These are phyloP conservation scores for Cryptococcus deneoformans DNA, from an alignment of 1,284 basidiomycete species.

Conservation along the genomic window DNA sequence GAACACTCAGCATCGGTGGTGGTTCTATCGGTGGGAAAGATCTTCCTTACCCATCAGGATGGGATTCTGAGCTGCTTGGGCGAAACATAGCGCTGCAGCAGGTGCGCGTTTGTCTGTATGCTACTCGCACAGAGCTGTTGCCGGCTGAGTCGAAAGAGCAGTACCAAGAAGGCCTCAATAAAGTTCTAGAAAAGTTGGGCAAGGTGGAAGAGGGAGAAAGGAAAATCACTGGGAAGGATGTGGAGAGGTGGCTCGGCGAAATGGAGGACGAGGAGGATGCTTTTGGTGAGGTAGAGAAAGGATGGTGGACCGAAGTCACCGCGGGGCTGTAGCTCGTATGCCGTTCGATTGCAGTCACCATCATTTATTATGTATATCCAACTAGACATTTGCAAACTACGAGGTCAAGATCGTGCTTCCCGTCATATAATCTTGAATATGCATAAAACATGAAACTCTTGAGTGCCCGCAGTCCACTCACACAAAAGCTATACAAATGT, in stretches of 20 bases:
- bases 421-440: no score
- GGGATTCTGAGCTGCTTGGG: conserved; percentile 42
- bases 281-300: conserved; percentile 16
- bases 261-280: conserved; percentile 33
- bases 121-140: conserved; percentile 13
- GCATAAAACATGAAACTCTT: no score
- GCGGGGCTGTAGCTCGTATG: background rate
- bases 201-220: conserved; percentile 9
- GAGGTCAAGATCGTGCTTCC: no score
- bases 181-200: conserved; percentile 10
- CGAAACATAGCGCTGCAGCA: conserved; percentile 27
- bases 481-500: no score
- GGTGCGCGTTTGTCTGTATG: conserved; percentile 30
- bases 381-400: no score
- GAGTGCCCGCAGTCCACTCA: no score
- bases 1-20: conserved; percentile 8
- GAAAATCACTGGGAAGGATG: conserved; percentile 17
- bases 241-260: conserved; percentile 31
- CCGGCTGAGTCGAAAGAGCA: conserved; percentile 9
- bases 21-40: background rate
- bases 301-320: conserved; percentile 19
- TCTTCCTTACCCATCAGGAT: conserved; percentile 33
- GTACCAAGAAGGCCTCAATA: conserved; percentile 14
- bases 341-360: no score
- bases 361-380: no score